phyloP scores from a whole-genome alignment of 1,139 yeast species.

The Saccharomycopsis phalli region DNA sequence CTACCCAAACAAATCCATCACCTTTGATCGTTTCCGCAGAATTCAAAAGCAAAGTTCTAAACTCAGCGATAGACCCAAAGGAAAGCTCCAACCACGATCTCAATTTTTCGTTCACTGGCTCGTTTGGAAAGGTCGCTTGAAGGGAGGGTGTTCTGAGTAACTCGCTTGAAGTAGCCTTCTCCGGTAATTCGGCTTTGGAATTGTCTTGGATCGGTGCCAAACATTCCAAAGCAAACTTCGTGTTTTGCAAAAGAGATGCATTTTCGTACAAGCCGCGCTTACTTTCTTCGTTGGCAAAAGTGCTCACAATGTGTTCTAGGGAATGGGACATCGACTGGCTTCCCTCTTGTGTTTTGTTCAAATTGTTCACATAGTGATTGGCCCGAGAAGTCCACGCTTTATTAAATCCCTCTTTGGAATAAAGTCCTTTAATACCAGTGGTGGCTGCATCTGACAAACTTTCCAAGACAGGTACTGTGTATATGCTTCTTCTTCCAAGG shows the following conservation, averaged over 20 bases:
- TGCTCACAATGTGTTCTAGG: slow-evolving; percentile 11
- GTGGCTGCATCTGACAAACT: slow-evolving; percentile 24
- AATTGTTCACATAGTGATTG: slow-evolving; percentile 35
- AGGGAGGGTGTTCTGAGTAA: slow-evolving; percentile 39
- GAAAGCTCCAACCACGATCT: slow-evolving; percentile 41
- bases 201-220: slow-evolving; percentile 30
- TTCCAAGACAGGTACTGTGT: slow-evolving; percentile 23
- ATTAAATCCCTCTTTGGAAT: slow-evolving; percentile 41
- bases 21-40: slow-evolving; percentile 61
- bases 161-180: slow-evolving; percentile 26
- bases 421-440: slow-evolving; percentile 51
- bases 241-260: slow-evolving; percentile 52
- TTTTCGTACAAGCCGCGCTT: slow-evolving; percentile 39
- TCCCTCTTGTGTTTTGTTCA: slow-evolving; percentile 29
- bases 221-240: slow-evolving; percentile 50
- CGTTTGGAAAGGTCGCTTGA: slow-evolving; percentile 27
- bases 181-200: slow-evolving; percentile 19
- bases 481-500: slow-evolving; percentile 18
- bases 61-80: slow-evolving; percentile 63
- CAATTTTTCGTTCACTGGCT: slow-evolving; percentile 31
- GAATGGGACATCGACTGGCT: slow-evolving; percentile 2
- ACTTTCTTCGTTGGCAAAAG: slow-evolving; percentile 20
- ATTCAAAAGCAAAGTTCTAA: slow-evolving; percentile 51
- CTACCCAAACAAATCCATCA: slow-evolving; percentile 68
- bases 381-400: slow-evolving; percentile 57